Evolutionary conservation across 345 rosid genomes (phyloP), one percentile per base, ranked within the genome.

Genomic region (Pugionium cornutum): DNA sequence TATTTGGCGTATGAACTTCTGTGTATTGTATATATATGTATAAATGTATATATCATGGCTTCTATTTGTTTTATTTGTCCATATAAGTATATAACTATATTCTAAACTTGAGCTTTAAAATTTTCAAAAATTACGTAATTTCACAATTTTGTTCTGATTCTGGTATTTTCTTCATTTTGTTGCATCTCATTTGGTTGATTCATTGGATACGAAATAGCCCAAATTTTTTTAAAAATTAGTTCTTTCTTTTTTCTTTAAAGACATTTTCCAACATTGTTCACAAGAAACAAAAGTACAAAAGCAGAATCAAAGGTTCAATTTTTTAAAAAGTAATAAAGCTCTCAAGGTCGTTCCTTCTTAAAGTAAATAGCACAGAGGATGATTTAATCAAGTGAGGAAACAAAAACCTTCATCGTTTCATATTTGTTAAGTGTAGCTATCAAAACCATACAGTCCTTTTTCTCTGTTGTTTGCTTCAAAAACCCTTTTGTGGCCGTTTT

Each of bases 371-470:
- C 47, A 63, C 52, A 49, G 7, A 57, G 34, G 26, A 18, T 56
- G 51, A 46, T 34, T 48, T 55, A 36, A 44, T 58, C 44, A 66
- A 64, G 45, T 49, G 46, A 40, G 8, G 53, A 51, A 72, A 53
- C 46, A 40, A 48, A 50, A 58, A 43, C 35, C 1, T 36, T 45
- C 35, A 34, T 53, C 46, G 30, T 47, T 59, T 74, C 27, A 7
- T 53, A 45, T 11, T 40, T 74, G 73, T 61, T 74, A 40, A 59
- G 64, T 33, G 77, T 74, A 46, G 77, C 77, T 73, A 67, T 73
- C 63, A 53, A 10, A 45, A 54, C 52, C 43, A 66, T 10, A 64
- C 40, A 58, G 72, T 72, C 70, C 65, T 72, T 48, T 63, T 8
- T 54, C 2, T 28, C n/a, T 56, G 44, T 58, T 72, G 45, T 64